Conservation (phyloP, 768 basidiomycete species). For the Mycena latifolia region DNA sequence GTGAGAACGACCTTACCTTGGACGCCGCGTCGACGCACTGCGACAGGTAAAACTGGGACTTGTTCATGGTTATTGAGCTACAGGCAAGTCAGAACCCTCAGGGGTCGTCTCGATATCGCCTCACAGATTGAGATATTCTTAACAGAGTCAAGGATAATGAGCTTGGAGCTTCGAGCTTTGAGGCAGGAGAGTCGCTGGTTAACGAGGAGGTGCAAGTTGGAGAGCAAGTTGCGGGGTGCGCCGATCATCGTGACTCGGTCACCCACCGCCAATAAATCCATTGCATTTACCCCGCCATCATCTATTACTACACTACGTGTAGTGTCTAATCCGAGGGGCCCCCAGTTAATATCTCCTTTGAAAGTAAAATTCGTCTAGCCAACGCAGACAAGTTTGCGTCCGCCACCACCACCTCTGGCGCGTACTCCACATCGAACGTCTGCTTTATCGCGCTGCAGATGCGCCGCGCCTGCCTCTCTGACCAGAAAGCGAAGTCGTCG, state of each 20-base stretch:
- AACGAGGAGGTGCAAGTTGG: conserved; percentile 36
- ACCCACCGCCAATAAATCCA: neutral
- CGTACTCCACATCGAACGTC: conserved; percentile 90
- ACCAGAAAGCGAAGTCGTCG: conserved; percentile 97
- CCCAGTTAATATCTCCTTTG: conserved; percentile 67
- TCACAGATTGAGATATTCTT: conserved; percentile 37
- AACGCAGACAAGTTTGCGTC: conserved; percentile 93
- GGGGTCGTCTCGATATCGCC: conserved; percentile 39
- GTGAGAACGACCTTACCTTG: conserved; percentile 45
- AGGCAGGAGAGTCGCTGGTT: conserved; percentile 28
- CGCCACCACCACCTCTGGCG: conserved; percentile 90
- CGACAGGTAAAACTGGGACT: conserved; percentile 64
- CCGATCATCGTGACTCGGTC: conserved; percentile 27
- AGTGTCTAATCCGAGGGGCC: conserved; percentile 9
- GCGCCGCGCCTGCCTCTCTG: conserved; percentile 88
- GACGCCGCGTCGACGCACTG: conserved; percentile 62
- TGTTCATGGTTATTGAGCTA: conserved; percentile 50
- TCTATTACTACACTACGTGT: neutral
- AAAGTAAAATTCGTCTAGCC: conserved; percentile 85
- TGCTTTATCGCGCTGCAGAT: conserved; percentile 85
- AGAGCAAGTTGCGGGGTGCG: conserved; percentile 34
- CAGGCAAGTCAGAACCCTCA: neutral
- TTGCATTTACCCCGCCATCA: conserved; percentile 3
- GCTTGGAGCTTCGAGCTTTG: conserved; percentile 16
- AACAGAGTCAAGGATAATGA: conserved; percentile 17